These are phyloP conservation scores for Penicillium riverlandense DNA, from an alignment of 495 filamentous ascomycete species.

Conservation along the genomic window DNA sequence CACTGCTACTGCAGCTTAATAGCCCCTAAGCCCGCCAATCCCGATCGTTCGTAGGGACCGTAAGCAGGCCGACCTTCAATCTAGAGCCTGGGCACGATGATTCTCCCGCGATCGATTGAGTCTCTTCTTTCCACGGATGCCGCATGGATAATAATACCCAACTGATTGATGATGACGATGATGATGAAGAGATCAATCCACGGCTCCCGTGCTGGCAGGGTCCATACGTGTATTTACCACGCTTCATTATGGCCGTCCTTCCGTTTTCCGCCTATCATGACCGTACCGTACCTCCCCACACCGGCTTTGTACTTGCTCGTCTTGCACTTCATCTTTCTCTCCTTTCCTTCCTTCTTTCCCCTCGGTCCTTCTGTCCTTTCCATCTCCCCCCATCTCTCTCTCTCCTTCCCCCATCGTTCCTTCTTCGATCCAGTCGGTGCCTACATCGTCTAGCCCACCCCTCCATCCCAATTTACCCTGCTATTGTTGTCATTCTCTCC, in stretches of 20 bases:
- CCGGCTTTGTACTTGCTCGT: not conserved
- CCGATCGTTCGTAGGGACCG: not conserved
- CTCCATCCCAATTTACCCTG: slow-evolving; percentile 9
- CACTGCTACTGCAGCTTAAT: slow-evolving; percentile 11
- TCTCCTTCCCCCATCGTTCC: slow-evolving; percentile 16
- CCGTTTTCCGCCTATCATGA: not conserved
- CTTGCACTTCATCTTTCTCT: not conserved
- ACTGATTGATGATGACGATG: not conserved
- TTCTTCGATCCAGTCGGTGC: slow-evolving; percentile 19
- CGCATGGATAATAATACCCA: not conserved
- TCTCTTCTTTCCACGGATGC: not conserved
- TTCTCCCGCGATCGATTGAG: no score
- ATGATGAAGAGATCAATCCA: slow-evolving; percentile 23
- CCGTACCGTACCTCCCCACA: not conserved
- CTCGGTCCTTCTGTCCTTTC: slow-evolving; percentile 4
- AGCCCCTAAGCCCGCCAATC: slow-evolving; percentile 4
- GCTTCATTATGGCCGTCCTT: not conserved
- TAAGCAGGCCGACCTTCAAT: no score
- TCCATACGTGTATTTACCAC: slow-evolving; percentile 2
- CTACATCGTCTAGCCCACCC: slow-evolving; percentile 21
- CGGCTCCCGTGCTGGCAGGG: slow-evolving; percentile 3
- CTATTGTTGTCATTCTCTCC: slow-evolving; percentile 35
- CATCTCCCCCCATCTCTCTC: slow-evolving; percentile 12
- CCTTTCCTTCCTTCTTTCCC: slow-evolving; percentile 14
- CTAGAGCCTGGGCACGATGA: no score